Conservation (phyloP, 148 eudicot genomes). For the Suaeda aralocaspica region DNA sequence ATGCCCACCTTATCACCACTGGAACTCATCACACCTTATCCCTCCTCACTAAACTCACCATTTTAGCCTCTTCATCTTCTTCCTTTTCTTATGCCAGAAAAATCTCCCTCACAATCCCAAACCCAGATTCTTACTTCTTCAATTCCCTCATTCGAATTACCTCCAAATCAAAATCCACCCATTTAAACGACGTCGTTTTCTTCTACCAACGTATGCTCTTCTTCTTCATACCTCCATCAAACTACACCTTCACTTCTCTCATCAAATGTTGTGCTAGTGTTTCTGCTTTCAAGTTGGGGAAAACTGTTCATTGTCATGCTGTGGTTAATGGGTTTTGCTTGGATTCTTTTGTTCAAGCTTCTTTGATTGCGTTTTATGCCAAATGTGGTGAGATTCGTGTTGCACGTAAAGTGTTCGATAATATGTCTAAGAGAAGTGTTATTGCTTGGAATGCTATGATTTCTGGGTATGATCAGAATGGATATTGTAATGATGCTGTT, state of each 20-base stretch:
- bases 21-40: slow-evolving; percentile 28
- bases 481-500: slow-evolving; percentile 39
- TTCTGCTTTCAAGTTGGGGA: slow-evolving; percentile 30
- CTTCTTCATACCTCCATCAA: slow-evolving; percentile 28
- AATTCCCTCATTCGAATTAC: slow-evolving; percentile 47
- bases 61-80: slow-evolving; percentile 31
- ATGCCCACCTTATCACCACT: slow-evolving; percentile 44
- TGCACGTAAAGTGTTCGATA: slow-evolving; percentile 53
- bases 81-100: slow-evolving; percentile 39
- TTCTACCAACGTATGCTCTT: slow-evolving; percentile 41
- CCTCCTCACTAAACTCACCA: slow-evolving; percentile 47
- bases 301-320: slow-evolving; percentile 38
- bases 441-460: slow-evolving; percentile 67
- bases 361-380: slow-evolving; percentile 40
- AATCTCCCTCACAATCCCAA: slow-evolving; percentile 36
- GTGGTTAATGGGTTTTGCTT: slow-evolving; percentile 39
- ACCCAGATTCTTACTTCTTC: slow-evolving; percentile 56
- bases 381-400: slow-evolving; percentile 39
- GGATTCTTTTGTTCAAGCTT: slow-evolving; percentile 49
- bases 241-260: slow-evolving; percentile 42
- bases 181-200: slow-evolving; percentile 32
- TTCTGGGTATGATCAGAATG: slow-evolving; percentile 62
- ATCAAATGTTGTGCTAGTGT: slow-evolving; percentile 40
- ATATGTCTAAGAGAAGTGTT: slow-evolving; percentile 44
- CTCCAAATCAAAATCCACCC: slow-evolving; percentile 33